Conservation (phyloP, 2,329 filamentous ascomycete species). For the Aureobasidium sp. region DNA sequence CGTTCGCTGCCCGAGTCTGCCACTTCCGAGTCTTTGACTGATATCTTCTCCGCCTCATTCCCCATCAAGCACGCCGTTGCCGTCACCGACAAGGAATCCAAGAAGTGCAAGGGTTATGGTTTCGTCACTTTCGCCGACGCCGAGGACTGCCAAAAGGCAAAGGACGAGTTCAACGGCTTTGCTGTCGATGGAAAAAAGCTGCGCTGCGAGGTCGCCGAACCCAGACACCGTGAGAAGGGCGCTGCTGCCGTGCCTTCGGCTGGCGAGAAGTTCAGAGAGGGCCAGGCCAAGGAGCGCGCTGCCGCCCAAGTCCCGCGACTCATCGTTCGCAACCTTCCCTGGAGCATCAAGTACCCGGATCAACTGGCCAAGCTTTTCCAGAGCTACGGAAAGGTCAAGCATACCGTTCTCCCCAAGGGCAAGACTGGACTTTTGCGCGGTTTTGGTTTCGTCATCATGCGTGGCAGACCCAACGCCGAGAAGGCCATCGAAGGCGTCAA, state of each 20-base stretch:
- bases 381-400: slow-evolving; percentile 87
- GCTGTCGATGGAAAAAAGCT: slow-evolving; percentile 74
- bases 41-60: slow-evolving; percentile 88
- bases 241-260: slow-evolving; percentile 1
- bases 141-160: slow-evolving; percentile 78
- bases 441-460: slow-evolving; percentile 87
- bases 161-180: slow-evolving; percentile 72
- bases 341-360: slow-evolving; percentile 84
- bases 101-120: slow-evolving; percentile 83
- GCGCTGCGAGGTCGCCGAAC: slow-evolving; percentile 79
- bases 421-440: slow-evolving; percentile 64
- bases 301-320: slow-evolving; percentile 67
- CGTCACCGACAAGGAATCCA: slow-evolving; percentile 77
- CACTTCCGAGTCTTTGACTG: slow-evolving; percentile 75
- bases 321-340: slow-evolving; percentile 91
- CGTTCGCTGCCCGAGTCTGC: slow-evolving; percentile 72
- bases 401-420: slow-evolving; percentile 73
- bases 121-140: slow-evolving; percentile 96
- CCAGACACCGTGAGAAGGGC: slow-evolving; percentile 59
- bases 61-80: slow-evolving; percentile 96
- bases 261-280: slow-evolving; percentile 54
- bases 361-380: slow-evolving; percentile 73
- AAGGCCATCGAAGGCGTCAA: slow-evolving; percentile 79
- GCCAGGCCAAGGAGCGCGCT: slow-evolving; percentile 55
- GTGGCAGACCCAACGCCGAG: slow-evolving; percentile 85